Evolutionary conservation across 768 basidiomycete species (phyloP).

Genomic region (Agaricus sinodeliciosus): DNA sequence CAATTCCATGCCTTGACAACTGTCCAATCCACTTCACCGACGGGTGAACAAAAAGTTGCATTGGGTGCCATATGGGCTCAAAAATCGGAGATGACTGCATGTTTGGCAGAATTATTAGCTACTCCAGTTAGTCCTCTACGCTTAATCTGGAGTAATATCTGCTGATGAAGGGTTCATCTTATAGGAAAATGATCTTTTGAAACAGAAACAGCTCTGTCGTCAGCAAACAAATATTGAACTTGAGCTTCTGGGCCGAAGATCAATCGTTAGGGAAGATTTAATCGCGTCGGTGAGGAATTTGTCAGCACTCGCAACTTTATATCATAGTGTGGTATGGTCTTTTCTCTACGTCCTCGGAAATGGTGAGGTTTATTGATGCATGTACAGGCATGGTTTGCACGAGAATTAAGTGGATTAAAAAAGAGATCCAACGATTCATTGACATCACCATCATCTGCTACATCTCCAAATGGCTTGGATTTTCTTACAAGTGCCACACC

Average conservation of each 20-base stretch:
- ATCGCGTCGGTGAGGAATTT: slow-evolving; percentile 68
- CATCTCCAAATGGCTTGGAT: slow-evolving; percentile 43
- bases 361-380: not conserved
- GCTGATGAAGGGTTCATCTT: not conserved
- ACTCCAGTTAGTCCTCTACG: slow-evolving; percentile 36
- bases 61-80: slow-evolving; percentile 82
- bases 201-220: slow-evolving; percentile 51
- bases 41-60: slow-evolving; percentile 25
- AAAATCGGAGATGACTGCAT: slow-evolving; percentile 66
- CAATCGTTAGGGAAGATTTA: slow-evolving; percentile 57
- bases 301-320: slow-evolving; percentile 67
- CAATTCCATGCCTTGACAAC: slow-evolving; percentile 73
- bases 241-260: slow-evolving; percentile 48
- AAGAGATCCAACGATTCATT: slow-evolving; percentile 45
- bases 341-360: not conserved
- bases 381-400: slow-evolving; percentile 76
- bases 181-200: slow-evolving; percentile 34
- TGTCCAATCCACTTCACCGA: slow-evolving; percentile 27
- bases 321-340: slow-evolving; percentile 75
- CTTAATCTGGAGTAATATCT: not conserved
- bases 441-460: slow-evolving; percentile 45
- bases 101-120: slow-evolving; percentile 58
- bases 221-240: slow-evolving; percentile 81
- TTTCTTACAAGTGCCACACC: slow-evolving; percentile 42
- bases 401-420: slow-evolving; percentile 64